phyloP scores from a whole-genome alignment of 345 rosid genomes.

The Brassica napus region DNA sequence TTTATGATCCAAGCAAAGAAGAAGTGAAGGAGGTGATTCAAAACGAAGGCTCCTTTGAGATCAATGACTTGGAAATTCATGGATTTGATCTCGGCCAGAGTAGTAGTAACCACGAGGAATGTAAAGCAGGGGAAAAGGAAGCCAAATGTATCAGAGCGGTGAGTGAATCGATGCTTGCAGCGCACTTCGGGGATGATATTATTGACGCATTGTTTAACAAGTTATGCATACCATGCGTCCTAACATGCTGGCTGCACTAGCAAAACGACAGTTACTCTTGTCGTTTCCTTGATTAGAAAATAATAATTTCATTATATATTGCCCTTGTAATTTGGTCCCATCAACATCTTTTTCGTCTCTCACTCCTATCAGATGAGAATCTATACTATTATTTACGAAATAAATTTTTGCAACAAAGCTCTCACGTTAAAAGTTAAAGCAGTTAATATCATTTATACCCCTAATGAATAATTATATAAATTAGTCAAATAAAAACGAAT shows the following conservation, averaged over 20 bases:
- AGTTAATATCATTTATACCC: no score
- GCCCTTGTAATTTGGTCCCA: neutral
- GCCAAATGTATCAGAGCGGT: slow-evolving; percentile 1
- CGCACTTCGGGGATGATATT: neutral
- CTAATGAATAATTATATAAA: no score
- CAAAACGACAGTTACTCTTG: neutral
- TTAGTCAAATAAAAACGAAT: no score
- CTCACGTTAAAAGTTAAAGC: no score
- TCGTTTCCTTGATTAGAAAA: slow-evolving; percentile 1
- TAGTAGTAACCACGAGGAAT: neutral
- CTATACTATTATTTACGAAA: no score
- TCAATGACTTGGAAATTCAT: neutral
- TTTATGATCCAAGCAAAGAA: neutral
- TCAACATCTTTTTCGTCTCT: neutral
- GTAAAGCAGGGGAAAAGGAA: neutral
- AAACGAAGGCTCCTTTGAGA: neutral
- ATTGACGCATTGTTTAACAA: slow-evolving; percentile 2
- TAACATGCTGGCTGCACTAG: neutral
- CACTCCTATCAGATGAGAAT: neutral
- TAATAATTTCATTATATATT: neutral
- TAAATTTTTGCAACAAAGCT: no score
- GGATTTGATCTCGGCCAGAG: neutral
- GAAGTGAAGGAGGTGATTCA: neutral
- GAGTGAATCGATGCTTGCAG: neutral
- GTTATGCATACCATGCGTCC: slow-evolving; percentile 5